Percentiles rank a stretch among this genome's conserved stretches.
Evolutionary conservation across 768 basidiomycete species (phyloP).

Genomic region (Dendrothele bispora): DNA sequence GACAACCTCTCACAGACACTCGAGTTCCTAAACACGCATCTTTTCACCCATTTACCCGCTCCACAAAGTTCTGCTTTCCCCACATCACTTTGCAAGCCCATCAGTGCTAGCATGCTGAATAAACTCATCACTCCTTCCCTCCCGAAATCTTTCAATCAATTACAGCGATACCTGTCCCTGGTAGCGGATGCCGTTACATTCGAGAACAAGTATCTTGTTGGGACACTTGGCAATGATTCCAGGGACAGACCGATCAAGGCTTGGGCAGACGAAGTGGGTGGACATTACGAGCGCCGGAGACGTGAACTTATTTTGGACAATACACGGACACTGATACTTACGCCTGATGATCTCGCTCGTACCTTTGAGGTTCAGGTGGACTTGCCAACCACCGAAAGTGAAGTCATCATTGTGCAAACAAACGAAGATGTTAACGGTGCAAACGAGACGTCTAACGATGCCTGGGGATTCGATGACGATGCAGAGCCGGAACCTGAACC

Average conservation of each 20-base stretch:
- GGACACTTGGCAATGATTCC: conserved; percentile 46
- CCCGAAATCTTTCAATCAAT: conserved; percentile 58
- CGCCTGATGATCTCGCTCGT: conserved; percentile 32
- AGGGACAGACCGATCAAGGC: conserved; percentile 55
- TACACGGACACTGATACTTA: conserved; percentile 57
- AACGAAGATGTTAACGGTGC: conserved; percentile 23
- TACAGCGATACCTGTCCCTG: conserved; percentile 64
- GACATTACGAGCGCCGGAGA: conserved; percentile 79
- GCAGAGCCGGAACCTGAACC: conserved; percentile 23
- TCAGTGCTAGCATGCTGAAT: conserved; percentile 61
- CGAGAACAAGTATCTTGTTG: conserved; percentile 56
- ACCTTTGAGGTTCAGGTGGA: conserved; percentile 41
- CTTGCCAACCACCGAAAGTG: conserved; percentile 30
- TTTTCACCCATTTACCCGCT: conserved; percentile 58
- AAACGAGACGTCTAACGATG: conserved; percentile 25
- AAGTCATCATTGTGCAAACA: conserved; percentile 17
- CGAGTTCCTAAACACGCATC: conserved; percentile 57
- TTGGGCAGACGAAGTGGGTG: conserved; percentile 69
- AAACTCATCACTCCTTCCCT: conserved; percentile 69
- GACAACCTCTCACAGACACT: conserved; percentile 56
- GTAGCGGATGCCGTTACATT: conserved; percentile 60
- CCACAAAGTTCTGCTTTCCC: conserved; percentile 46
- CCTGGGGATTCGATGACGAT: conserved; percentile 55
- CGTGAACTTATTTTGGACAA: conserved; percentile 63
- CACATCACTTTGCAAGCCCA: conserved; percentile 59